Percentiles rank a stretch among this genome's conserved stretches.
phyloP scores from a whole-genome alignment of 306 rosid genomes.

The Quercus wislizeni region DNA sequence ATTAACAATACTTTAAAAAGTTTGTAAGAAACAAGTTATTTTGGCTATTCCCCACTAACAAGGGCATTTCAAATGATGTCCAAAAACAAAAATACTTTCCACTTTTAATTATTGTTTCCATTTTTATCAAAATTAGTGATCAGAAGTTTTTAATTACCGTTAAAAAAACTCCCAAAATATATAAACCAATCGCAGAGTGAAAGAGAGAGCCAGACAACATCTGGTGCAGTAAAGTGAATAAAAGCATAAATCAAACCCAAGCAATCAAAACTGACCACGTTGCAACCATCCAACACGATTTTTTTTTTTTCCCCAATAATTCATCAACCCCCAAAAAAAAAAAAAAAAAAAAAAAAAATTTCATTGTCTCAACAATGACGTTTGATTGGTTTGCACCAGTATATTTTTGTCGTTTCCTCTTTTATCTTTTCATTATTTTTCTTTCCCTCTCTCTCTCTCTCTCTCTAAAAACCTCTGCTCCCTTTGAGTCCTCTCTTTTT shows the following conservation, averaged over 20 bases:
- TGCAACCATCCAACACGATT: not conserved
- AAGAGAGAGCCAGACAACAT: not conserved
- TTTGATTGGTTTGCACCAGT: not conserved
- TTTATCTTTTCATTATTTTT: not conserved
- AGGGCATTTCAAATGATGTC: too few relatives aligned
- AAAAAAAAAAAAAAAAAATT: not conserved
- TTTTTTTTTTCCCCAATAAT: not conserved
- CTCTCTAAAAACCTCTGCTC: too few relatives aligned
- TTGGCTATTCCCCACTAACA: too few relatives aligned
- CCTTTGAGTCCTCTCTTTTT: too few relatives aligned
- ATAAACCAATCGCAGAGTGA: not conserved
- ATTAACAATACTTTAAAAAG: too few relatives aligned
- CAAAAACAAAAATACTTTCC: too few relatives aligned
- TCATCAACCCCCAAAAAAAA: not conserved
- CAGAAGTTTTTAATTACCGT: not conserved
- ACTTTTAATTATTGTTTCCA: too few relatives aligned
- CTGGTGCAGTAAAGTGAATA: not conserved
- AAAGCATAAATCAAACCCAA: not conserved
- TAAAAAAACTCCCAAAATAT: not conserved
- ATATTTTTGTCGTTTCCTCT: constrained; percentile 9
- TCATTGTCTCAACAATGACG: constrained; percentile 8
- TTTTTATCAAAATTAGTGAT: not conserved
- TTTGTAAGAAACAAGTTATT: too few relatives aligned
- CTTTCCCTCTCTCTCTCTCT: not conserved
- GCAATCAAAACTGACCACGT: constrained; percentile 13